phyloP scores from a whole-genome alignment of 306 rosid genomes.

The Cajanus cajan region DNA sequence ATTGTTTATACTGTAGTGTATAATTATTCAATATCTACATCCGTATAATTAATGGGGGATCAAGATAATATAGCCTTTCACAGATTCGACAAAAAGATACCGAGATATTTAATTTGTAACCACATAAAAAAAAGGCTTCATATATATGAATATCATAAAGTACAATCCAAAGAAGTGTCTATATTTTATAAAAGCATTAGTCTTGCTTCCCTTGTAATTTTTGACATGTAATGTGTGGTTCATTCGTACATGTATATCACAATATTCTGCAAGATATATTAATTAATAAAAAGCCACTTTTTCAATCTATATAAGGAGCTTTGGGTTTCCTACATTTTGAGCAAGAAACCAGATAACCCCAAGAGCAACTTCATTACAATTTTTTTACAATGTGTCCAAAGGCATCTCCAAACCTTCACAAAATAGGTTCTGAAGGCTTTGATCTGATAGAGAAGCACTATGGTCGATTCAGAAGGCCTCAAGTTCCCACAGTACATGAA shows the following conservation, averaged over 20 bases:
- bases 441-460: constrained; percentile 33
- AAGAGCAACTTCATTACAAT: not conserved
- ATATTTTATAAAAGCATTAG: not conserved
- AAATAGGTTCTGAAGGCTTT: constrained; percentile 32
- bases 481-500: not conserved
- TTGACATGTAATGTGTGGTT: not conserved
- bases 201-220: not conserved
- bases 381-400: not conserved
- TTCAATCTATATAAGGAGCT: not conserved
- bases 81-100: not conserved
- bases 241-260: not conserved
- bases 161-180: not conserved
- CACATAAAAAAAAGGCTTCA: not conserved
- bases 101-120: not conserved
- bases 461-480: constrained; percentile 15
- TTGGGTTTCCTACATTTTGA: not conserved
- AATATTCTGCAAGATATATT: not conserved
- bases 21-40: not conserved
- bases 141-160: not conserved
- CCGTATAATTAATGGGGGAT: not conserved
- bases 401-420: constrained; percentile 17
- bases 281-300: not conserved
- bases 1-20: not conserved
- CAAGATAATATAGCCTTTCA: not conserved
- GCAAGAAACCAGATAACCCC: not conserved